Evolutionary conservation across 2,329 filamentous ascomycete species (phyloP).

Genomic region (Pseudocercospora cruenta): DNA sequence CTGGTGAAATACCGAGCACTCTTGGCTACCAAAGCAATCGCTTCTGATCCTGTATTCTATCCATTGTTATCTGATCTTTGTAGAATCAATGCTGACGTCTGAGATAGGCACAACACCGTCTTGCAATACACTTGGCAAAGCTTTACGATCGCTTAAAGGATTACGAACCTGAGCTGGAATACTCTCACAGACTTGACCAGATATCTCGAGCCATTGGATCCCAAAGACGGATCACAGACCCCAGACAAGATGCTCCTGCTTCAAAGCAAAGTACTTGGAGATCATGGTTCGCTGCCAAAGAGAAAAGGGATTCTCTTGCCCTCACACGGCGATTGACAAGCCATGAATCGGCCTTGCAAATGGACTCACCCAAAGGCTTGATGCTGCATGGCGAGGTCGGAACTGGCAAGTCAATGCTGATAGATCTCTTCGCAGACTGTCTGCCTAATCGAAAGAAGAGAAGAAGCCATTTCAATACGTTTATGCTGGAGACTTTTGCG

Average conservation of each 20-base stretch:
- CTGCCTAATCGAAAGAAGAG: constrained; percentile 73
- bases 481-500: constrained; percentile 78
- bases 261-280: constrained; percentile 48
- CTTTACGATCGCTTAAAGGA: constrained; percentile 76
- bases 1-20: constrained; percentile 75
- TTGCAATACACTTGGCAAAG: constrained; percentile 74
- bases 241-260: constrained; percentile 15
- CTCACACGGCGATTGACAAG: constrained; percentile 70
- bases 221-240: constrained; percentile 30
- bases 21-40: constrained; percentile 67
- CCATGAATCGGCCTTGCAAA: constrained; percentile 70
- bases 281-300: constrained; percentile 56
- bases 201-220: constrained; percentile 53
- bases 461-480: constrained; percentile 82
- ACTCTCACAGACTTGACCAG: constrained; percentile 66
- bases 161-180: constrained; percentile 73
- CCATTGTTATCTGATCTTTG: constrained; percentile 44
- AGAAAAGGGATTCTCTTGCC: constrained; percentile 60
- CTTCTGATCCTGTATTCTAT: constrained; percentile 61
- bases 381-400: constrained; percentile 82
- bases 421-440: constrained; percentile 78
- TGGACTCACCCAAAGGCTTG: constrained; percentile 73
- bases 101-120: constrained; percentile 33
- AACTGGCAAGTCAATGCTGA: constrained; percentile 82
- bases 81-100: not conserved